Percentiles rank a stretch among this genome's conserved stretches.
Evolutionary conservation across 108 stramenopile genomes (phyloP).

Genomic region (Fistulifera solaris): DNA sequence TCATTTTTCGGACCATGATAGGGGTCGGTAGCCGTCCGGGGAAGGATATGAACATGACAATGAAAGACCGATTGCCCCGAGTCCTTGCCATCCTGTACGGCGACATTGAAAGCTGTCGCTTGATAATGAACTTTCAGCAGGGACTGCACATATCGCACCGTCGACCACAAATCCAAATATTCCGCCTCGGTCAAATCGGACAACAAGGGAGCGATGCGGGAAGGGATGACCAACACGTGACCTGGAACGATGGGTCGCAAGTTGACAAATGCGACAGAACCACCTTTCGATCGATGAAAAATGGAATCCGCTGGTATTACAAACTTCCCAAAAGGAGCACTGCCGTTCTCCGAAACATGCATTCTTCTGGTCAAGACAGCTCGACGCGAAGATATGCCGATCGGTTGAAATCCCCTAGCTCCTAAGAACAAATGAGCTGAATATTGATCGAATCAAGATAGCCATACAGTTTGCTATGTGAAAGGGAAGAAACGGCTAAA

Average conservation of each 20-base stretch:
- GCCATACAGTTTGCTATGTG: no score
- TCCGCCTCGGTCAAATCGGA: constrained; percentile 61
- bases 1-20: constrained; percentile 78
- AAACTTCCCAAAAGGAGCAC: constrained; percentile 58
- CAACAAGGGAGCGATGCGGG: constrained; percentile 41
- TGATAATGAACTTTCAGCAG: constrained; percentile 45
- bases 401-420: no score
- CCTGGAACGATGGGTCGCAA: constrained; percentile 83
- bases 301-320: constrained; percentile 48
- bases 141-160: constrained; percentile 59
- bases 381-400: no score
- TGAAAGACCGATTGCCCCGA: constrained; percentile 87
- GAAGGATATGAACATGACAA: constrained; percentile 87
- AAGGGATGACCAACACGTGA: constrained; percentile 75
- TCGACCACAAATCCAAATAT: constrained; percentile 70
- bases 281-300: constrained; percentile 39
- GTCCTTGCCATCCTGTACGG: constrained; percentile 78
- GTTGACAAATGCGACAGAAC: constrained; percentile 71
- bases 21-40: constrained; percentile 19
- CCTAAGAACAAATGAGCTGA: no score
- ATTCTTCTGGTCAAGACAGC: no score
- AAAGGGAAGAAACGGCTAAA: no score
- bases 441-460: no score
- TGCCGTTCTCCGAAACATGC: constrained; percentile 2
- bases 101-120: constrained; percentile 68